Evolutionary conservation across 495 filamentous ascomycete genomes (phyloP).

Genomic region (Astrothelium subdiscretum): DNA sequence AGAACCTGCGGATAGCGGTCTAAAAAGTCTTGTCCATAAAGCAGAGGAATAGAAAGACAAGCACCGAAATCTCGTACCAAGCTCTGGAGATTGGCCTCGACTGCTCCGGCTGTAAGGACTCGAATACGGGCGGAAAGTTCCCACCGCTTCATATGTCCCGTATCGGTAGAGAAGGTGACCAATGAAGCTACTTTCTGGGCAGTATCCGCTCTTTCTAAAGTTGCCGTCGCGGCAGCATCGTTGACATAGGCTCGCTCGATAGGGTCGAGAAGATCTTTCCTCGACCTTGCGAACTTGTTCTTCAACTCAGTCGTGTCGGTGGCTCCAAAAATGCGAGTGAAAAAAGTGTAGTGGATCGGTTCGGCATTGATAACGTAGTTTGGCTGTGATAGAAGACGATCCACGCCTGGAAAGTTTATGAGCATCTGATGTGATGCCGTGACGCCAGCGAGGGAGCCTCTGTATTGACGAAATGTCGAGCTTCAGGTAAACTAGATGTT

Average conservation of each 20-base stretch:
- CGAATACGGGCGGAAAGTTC: not conserved
- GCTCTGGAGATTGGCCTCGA: not conserved
- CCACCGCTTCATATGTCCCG: not conserved
- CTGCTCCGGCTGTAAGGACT: not conserved
- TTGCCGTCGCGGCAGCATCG: not conserved
- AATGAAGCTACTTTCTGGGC: not conserved
- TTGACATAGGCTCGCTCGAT: not conserved
- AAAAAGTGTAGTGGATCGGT: not conserved
- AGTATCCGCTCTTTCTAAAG: not conserved
- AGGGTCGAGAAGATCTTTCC: not conserved
- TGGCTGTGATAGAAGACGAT: not conserved
- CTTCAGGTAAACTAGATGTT: not conserved
- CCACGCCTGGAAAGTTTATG: not conserved
- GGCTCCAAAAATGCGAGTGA: not conserved
- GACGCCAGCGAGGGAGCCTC: not conserved
- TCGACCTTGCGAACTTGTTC: not conserved
- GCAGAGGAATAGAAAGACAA: slow-evolving; percentile 1
- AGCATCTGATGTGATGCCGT: not conserved
- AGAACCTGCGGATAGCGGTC: slow-evolving; percentile 4
- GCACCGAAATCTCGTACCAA: not conserved
- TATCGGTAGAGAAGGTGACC: not conserved
- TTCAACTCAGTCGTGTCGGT: not conserved
- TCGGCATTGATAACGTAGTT: not conserved
- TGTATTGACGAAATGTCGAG: not conserved
- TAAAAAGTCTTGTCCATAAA: slow-evolving; percentile 8